Conservation (phyloP, 2,329 filamentous ascomycete genomes). For the Diaporthe ampelina region DNA sequence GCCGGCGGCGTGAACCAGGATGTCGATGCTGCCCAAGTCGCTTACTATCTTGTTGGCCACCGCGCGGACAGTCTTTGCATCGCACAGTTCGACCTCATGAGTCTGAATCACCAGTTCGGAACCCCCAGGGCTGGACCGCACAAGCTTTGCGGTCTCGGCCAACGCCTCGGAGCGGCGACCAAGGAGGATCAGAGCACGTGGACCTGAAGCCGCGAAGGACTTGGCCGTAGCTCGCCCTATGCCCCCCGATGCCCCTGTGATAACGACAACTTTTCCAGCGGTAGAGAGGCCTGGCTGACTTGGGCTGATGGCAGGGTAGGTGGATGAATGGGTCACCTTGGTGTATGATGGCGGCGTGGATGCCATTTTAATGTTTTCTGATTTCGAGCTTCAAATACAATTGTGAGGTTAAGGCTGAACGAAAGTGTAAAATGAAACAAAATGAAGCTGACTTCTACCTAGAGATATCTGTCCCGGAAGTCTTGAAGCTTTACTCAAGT, state of each 20-base stretch:
- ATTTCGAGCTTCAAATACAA: neutral
- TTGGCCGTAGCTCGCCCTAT: neutral
- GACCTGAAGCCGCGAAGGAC: neutral
- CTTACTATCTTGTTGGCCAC: neutral
- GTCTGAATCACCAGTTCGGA: neutral
- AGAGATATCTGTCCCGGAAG: neutral
- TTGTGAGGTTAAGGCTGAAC: neutral
- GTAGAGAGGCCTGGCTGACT: neutral
- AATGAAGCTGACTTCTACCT: neutral
- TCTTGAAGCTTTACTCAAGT: neutral
- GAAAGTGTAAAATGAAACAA: neutral
- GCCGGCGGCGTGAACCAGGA: neutral
- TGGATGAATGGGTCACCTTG: neutral
- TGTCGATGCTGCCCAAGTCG: neutral
- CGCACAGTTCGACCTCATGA: neutral
- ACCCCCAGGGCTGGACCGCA: neutral
- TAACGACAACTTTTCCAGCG: neutral
- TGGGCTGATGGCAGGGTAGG: neutral
- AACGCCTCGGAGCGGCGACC: neutral
- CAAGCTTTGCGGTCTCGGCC: neutral
- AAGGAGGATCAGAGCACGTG: neutral
- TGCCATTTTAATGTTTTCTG: neutral
- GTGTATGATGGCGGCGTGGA: neutral
- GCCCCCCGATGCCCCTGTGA: neutral
- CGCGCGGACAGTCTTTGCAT: neutral